Conservation (phyloP, 768 basidiomycete genomes). For the Flagelloscypha sp. region DNA sequence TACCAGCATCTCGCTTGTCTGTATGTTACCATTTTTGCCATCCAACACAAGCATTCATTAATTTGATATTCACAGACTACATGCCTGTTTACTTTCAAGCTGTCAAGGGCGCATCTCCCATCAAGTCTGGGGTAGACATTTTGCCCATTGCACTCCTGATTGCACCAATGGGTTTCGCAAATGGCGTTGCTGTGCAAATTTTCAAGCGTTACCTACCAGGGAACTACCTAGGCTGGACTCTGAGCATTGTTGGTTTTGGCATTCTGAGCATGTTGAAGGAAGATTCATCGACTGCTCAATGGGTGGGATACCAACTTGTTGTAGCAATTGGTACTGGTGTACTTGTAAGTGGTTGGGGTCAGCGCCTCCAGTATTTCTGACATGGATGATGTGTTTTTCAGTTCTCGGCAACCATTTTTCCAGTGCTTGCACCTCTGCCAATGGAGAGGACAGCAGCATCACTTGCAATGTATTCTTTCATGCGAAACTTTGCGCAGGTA, state of each 20-base stretch:
- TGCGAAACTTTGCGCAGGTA: slow-evolving; percentile 28
- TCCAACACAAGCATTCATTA: too few species aligned
- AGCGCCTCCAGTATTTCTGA: slow-evolving; percentile 5
- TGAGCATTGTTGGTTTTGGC: slow-evolving; percentile 20
- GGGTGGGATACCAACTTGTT: slow-evolving; percentile 18
- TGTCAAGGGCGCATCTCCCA: slow-evolving; percentile 9
- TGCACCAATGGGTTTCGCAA: slow-evolving; percentile 20
- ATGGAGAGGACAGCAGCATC: slow-evolving; percentile 33
- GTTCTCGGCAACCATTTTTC: slow-evolving; percentile 19
- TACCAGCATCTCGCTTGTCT: too few species aligned
- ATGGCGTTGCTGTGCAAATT: slow-evolving; percentile 16
- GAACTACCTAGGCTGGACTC: slow-evolving; percentile 19
- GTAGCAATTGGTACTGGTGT: slow-evolving; percentile 18
- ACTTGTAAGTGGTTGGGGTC: too few species aligned
- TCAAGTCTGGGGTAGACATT: slow-evolving; percentile 16
- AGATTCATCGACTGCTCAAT: slow-evolving; percentile 8
- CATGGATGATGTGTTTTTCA: slow-evolving; percentile 12
- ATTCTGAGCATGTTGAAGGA: slow-evolving; percentile 14
- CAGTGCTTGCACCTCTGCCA: slow-evolving; percentile 38
- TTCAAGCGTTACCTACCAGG: slow-evolving; percentile 19
- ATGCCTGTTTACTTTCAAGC: slow-evolving; percentile 23
- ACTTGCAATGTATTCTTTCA: slow-evolving; percentile 33
- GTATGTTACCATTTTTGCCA: too few species aligned
- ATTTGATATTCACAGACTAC: slow-evolving; percentile 20
- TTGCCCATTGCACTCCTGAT: slow-evolving; percentile 18